Evolutionary conservation across 768 basidiomycete species (phyloP).

Genomic region (Naganishia vaughanmartiniae): DNA sequence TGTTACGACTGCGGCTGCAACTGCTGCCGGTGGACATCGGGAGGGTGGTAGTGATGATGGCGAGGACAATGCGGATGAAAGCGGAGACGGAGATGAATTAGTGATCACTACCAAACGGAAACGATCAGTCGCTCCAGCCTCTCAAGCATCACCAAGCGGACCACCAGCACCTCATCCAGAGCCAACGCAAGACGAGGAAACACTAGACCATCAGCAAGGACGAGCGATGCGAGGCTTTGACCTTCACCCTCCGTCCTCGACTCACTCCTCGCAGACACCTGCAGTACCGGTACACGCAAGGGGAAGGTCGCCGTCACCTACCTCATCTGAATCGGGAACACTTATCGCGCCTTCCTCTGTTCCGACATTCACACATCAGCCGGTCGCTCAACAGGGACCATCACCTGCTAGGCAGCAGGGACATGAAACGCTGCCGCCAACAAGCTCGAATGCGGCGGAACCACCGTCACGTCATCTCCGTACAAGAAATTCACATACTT

Average conservation of each 20-base stretch:
- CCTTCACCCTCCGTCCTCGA: not conserved
- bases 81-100: not conserved
- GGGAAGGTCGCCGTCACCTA: not conserved
- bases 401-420: not conserved
- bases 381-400: not conserved
- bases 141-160: not conserved
- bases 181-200: not conserved
- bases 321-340: conserved; percentile 1
- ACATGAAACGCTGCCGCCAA: not conserved
- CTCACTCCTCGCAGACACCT: not conserved
- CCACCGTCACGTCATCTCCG: conserved; percentile 14
- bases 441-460: not conserved
- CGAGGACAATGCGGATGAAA: not conserved
- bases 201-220: not conserved
- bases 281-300: not conserved
- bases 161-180: not conserved
- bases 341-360: conserved; percentile 1
- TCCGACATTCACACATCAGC: not conserved
- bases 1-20: not conserved
- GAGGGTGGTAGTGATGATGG: not conserved
- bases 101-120: not conserved
- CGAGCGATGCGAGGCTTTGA: not conserved
- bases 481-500: conserved; percentile 27
- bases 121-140: not conserved
- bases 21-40: not conserved